Base-by-base conservation (phyloP, 176 grass and related monocot genomes). In the Dactylis glomerata region DNA sequence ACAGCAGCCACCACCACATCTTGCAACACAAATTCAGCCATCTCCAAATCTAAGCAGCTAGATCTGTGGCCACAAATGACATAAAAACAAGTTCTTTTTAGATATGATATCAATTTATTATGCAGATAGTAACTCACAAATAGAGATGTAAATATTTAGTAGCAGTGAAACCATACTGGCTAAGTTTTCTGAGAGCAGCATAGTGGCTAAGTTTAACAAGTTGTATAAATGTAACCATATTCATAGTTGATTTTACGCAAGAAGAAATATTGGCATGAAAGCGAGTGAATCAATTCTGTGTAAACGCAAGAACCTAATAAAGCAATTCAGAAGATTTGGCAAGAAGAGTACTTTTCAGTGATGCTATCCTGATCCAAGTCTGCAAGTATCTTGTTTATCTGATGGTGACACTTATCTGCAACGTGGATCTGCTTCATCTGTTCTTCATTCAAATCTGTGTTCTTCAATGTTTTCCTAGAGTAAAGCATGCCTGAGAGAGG, bases 21-120 rank as follows among this genome's bases (percentile, higher is more conserved):
- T 72, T 88, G 82, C 73, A 98, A 76, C 5, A 82, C 69, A 88
- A 98, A 98, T 77, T 98, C 91, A 68, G 73, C 87, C 96, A 95
- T 98, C 79, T 95, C 96, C 83, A 98, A 73, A 87, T 98, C 96
- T 80, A 98, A 82, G 33, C 87, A 95, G 68, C 96, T 97, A 77
- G 58, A 88, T 66, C 84, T 44, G 89, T 26, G 62, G 15, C 80
- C 14, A 68, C 14, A 87, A 87, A 66, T 28, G 12, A 50, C 22
- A 59, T 5, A 80, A 81, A 33, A 41, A 8, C 13, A 19, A 75
- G 37, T 51, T 58, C 33, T 14, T 59, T 68, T 24, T 27, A 16
- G 41, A 73, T 46, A 73, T 72, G 45, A 47, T 3, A 5, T 47
- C 14, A 47, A 14, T 47, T 5, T 37, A 40, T 17, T 47, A 61